Conservation (phyloP, 2,329 filamentous ascomycete genomes). For the Cryoendolithus antarcticus region DNA sequence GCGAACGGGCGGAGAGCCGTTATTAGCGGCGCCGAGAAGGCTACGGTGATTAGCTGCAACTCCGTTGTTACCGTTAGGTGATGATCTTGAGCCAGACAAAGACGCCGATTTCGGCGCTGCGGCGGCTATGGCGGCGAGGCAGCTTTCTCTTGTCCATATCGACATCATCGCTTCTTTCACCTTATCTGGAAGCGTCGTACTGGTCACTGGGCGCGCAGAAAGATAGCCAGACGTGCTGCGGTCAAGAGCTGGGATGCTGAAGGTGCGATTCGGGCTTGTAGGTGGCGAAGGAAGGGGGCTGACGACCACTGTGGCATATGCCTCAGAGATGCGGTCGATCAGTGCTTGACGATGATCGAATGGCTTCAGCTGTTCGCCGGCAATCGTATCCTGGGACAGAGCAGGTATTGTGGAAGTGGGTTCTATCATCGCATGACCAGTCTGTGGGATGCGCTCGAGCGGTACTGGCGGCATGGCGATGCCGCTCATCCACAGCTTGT, state of each 20-base stretch:
- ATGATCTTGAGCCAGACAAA: conserved; percentile 60
- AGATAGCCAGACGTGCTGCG: conserved; percentile 23
- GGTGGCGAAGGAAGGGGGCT: conserved; percentile 63
- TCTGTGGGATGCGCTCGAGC: conserved; percentile 2
- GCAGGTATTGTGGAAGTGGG: conserved; percentile 2
- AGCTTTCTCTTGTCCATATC: conserved; percentile 68
- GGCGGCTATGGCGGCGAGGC: conserved; percentile 54
- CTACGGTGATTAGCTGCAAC: no score
- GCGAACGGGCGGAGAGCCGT: background rate
- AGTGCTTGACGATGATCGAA: conserved; percentile 63
- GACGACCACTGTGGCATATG: conserved; percentile 50
- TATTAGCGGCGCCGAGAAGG: conserved; percentile 11
- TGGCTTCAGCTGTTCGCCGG: conserved; percentile 54
- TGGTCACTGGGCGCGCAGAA: conserved; percentile 6
- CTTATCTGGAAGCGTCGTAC: conserved; percentile 6
- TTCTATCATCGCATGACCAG: background rate
- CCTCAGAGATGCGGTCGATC: conserved; percentile 59
- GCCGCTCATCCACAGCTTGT: conserved; percentile 66
- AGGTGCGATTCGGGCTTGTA: conserved; percentile 53
- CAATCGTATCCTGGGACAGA: conserved; percentile 26
- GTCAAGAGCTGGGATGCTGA: conserved; percentile 50
- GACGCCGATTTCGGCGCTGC: conserved; percentile 55
- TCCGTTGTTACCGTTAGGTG: conserved; percentile 21
- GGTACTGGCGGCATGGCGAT: conserved; percentile 31
- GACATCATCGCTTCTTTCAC: conserved; percentile 41